A percentile compares a stretch with the other conserved stretches of the same genome.
These are phyloP conservation scores for Rhodotorula kratochvilovae DNA, from an alignment of 768 basidiomycete genomes.

Conservation along the genomic window DNA sequence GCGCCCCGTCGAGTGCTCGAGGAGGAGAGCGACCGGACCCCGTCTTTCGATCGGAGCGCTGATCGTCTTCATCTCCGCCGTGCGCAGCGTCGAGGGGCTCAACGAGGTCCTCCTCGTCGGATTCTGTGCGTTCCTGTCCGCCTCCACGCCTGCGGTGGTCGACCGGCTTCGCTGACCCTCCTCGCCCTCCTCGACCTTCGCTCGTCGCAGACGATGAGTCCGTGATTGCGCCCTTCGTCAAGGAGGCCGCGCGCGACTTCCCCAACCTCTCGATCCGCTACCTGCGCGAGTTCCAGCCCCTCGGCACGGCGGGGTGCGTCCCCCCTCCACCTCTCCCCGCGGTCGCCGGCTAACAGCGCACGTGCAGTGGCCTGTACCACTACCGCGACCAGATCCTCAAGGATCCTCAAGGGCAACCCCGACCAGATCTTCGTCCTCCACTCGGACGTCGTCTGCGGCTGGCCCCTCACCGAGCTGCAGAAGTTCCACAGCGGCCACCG, in stretches of 20 bases:
- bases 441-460: conserved; percentile 51
- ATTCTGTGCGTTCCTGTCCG: conserved; percentile 42
- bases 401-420: conserved; percentile 46
- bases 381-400: conserved; percentile 51
- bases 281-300: conserved; percentile 50
- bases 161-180: background rate
- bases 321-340: conserved; percentile 18
- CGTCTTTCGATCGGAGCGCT: background rate
- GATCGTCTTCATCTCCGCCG: background rate
- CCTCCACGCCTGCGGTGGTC: too few relatives aligned
- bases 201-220: conserved; percentile 47
- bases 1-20: background rate
- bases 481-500: conserved; percentile 49
- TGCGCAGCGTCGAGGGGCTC: conserved; percentile 45
- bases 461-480: conserved; percentile 47
- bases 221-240: conserved; percentile 50
- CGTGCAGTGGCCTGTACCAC: conserved; percentile 32
- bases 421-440: conserved; percentile 52
- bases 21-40: background rate
- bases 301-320: conserved; percentile 50
- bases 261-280: conserved; percentile 50
- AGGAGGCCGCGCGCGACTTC: conserved; percentile 50
- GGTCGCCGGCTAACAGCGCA: background rate
- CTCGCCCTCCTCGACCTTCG: background rate
- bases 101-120: conserved; percentile 51